A percentile compares a stretch with the other conserved stretches of the same genome.
These are phyloP conservation scores for Ettlia oleoabundans DNA, from an alignment of 139 green algal genomes.

Conservation along the genomic window DNA sequence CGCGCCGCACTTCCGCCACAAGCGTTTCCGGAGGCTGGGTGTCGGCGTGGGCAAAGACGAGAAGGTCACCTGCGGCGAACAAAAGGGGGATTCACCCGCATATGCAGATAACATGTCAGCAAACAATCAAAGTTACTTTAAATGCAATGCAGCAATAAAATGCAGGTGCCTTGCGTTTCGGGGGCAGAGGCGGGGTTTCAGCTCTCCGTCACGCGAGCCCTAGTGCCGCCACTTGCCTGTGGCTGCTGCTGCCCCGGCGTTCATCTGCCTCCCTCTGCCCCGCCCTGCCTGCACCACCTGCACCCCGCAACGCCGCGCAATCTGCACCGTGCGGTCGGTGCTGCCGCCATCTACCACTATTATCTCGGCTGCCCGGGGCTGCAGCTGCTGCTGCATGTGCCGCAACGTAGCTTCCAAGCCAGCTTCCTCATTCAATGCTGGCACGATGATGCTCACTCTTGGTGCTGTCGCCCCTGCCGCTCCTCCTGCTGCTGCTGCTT, in stretches of 20 bases:
- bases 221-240: no score
- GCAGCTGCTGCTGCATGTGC: slow-evolving; percentile 44
- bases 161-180: no score
- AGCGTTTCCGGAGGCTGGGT: slow-evolving; percentile 39
- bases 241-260: slow-evolving; percentile 62
- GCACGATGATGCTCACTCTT: slow-evolving; percentile 52
- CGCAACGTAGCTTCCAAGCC: slow-evolving; percentile 51
- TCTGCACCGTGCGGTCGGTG: slow-evolving; percentile 56
- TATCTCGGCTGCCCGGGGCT: slow-evolving; percentile 65
- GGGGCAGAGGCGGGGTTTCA: no score
- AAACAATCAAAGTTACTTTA: no score
- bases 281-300: slow-evolving; percentile 16
- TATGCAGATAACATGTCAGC: no score
- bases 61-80: slow-evolving; percentile 29
- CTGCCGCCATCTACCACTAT: slow-evolving; percentile 84
- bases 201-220: no score
- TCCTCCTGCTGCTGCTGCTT: no score
- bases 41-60: slow-evolving; percentile 69
- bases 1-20: slow-evolving; percentile 43
- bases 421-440: slow-evolving; percentile 71
- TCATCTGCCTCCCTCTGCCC: slow-evolving; percentile 82
- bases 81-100: no score
- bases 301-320: slow-evolving; percentile 37
- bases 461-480: neutral
- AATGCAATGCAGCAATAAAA: no score